Evolutionary conservation across 2,329 filamentous ascomycete species (phyloP), one percentile per base, ranked within the genome.

Genomic region (Trichophyton simii): DNA sequence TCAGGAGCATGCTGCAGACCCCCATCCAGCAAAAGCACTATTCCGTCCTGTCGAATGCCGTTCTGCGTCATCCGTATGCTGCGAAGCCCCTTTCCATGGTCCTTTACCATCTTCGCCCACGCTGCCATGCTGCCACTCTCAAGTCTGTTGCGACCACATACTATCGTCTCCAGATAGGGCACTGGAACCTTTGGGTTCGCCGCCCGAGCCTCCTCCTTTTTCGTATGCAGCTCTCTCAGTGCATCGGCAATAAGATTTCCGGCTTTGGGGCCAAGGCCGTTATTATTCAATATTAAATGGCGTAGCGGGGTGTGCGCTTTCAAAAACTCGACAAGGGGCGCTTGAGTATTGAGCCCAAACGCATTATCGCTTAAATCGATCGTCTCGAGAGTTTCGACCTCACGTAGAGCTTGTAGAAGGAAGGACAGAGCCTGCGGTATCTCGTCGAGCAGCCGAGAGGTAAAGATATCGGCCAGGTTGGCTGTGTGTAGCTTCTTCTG

Each of bases 1-100:
- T 79, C 78, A 36, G 78, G 80, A 58, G 89, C 84, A 68, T 89
- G 81, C 65, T 81, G 83, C 60, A 99, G 80, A 64, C 94, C 94
- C 60, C 91, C 80, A 63, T 83, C 85, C 65, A 99, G 78, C 61
- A 99, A 79, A 66, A 87, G 82, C 57, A 86, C 86, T 70, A 97
- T 94, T 63, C 94, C 94, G 74, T 97, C 91, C 72, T 92, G 89
- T 50, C 94, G 84, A 68, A 99, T 99, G 59, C 94, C 94, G 73
- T 99, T 97, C 76, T 97, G 94, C 28, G 95, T 90, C 94, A 99
- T 97, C 80, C 92, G 95, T 67, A 99, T 84, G 63, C 85, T 85
- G 76, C 87, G 88, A 65, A 99, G 83, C 62, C 87, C 87, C 66
- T 82, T 85, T 72, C 75, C 78, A 71, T 97, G 90, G 62, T 92